Base-by-base conservation (phyloP, 208 protist species). In the Crithidia fasciculata region DNA sequence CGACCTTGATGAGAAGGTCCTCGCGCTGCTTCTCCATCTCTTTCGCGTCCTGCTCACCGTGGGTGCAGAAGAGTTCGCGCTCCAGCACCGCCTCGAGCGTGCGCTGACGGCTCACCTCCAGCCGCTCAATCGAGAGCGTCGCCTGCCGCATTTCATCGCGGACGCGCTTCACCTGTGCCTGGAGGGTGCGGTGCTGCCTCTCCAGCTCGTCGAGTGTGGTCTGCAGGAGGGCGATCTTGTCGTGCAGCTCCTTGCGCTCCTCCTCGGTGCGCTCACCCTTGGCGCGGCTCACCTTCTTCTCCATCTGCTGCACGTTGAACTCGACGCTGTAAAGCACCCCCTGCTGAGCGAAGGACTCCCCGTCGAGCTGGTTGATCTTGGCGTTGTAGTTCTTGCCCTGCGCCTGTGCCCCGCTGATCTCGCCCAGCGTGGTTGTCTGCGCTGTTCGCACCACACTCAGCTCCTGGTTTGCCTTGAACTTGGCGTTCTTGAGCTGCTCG, bases 261-360 rank as follows among this genome's bases (percentile, higher is more conserved):
- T 98, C 94, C 69, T 97, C 94, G 3, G 90, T 96, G 45, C 94
- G 87, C 85, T 98, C 91, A 15, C 96, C 94, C 54, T 91, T 88
- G 55, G 91, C 91, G 19, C 92, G 86, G 57, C 86, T 89, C 16
- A 98, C 95, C 77, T 97, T 98, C 69, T 96, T 91, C 80, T 98
- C 92, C 89, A 98, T 96, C 84, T 98, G 94, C 90, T 98, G 96
- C 40, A 98, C 86, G 59, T 86, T 93, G 71, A 97, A 98, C 84
- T 98, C 95, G 37, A 97, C 91, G 76, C 90, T 95, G 88, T 98
- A 98, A 49, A 98, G 84, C 8, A 98, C 70, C 54, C 97, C 92
- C 79, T 98, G 95, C 81, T 97, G 95, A 70, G 94, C 82, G 60
- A 98, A 90, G 44, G 91, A 86, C 68, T 96, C 90, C 12, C 61